Conservation (phyloP, 2,329 filamentous ascomycete genomes). For the Claviceps pazoutovae region DNA sequence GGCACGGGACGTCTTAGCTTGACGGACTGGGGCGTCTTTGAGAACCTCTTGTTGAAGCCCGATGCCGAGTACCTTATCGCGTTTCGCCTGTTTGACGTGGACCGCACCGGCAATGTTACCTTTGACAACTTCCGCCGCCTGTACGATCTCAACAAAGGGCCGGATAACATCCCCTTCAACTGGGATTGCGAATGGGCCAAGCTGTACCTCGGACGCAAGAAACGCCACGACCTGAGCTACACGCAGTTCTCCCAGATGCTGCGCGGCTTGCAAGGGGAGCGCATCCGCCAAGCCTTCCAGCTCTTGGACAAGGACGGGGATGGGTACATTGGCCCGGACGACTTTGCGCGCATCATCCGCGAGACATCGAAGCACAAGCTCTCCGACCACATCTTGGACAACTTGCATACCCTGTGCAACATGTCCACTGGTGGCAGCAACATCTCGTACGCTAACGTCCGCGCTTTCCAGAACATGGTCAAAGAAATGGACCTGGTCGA, state of each 20-base stretch:
- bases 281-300: constrained; percentile 89
- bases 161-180: constrained; percentile 78
- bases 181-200: constrained; percentile 96
- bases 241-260: constrained; percentile 97
- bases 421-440: constrained; percentile 71
- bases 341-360: constrained; percentile 92
- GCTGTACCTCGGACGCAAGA: constrained; percentile 79
- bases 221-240: constrained; percentile 85
- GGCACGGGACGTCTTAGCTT: constrained; percentile 60
- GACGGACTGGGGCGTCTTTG: constrained; percentile 82
- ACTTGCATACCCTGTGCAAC: constrained; percentile 87
- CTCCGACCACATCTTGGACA: constrained; percentile 84
- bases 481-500: constrained; percentile 96
- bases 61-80: constrained; percentile 98
- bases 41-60: constrained; percentile 83
- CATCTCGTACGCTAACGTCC: constrained; percentile 94
- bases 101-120: constrained; percentile 71
- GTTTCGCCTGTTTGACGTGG: constrained; percentile 87
- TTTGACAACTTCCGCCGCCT: constrained; percentile 76
- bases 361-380: constrained; percentile 93
- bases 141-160: constrained; percentile 81
- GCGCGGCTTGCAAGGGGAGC: constrained; percentile 86
- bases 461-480: constrained; percentile 96
- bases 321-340: constrained; percentile 87
- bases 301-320: constrained; percentile 81